Evolutionary conservation across 1,284 basidiomycete genomes (phyloP).

Genomic region (Pseudozyma hubeiensis): DNA sequence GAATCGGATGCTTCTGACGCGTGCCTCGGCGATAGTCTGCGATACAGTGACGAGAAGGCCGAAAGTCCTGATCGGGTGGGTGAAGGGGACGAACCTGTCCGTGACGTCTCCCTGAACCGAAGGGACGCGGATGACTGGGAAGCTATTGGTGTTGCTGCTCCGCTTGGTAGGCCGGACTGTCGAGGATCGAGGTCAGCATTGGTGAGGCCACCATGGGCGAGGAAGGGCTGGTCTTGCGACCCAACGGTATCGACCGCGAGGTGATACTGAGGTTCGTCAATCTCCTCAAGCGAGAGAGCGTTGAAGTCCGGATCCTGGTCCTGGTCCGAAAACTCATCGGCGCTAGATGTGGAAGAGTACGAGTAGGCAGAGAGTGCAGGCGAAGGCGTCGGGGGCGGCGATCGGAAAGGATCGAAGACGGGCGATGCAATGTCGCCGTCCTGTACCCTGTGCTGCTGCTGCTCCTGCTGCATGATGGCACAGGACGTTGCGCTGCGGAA

Average conservation of each 20-base stretch:
- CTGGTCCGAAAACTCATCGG: slow-evolving; percentile 38
- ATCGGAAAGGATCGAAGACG: slow-evolving; percentile 22
- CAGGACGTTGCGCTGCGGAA: background rate
- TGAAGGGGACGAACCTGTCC: slow-evolving; percentile 12
- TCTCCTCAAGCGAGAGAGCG: slow-evolving; percentile 46
- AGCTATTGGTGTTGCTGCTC: slow-evolving; percentile 39
- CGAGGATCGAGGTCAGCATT: slow-evolving; percentile 29
- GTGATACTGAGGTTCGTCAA: slow-evolving; percentile 47
- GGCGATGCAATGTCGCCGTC: slow-evolving; percentile 19
- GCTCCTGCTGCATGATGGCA: slow-evolving; percentile 15
- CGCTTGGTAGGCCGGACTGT: slow-evolving; percentile 24
- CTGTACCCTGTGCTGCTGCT: slow-evolving; percentile 12
- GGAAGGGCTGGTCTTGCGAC: background rate
- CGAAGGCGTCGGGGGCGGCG: slow-evolving; percentile 45
- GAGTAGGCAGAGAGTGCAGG: slow-evolving; percentile 54
- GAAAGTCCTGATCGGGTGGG: slow-evolving; percentile 17
- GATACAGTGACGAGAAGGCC: slow-evolving; percentile 26
- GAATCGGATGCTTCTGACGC: slow-evolving; percentile 7
- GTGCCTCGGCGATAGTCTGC: slow-evolving; percentile 23
- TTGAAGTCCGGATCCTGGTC: slow-evolving; percentile 47
- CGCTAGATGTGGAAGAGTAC: slow-evolving; percentile 40
- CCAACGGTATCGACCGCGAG: slow-evolving; percentile 5
- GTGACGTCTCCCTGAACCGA: slow-evolving; percentile 8
- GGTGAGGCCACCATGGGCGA: slow-evolving; percentile 4
- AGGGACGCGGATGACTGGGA: slow-evolving; percentile 34